A percentile compares a stretch with the other conserved stretches of the same genome.
Evolutionary conservation across 495 filamentous ascomycete species (phyloP).

Genomic region (Hypoxylon lienhwacheense): DNA sequence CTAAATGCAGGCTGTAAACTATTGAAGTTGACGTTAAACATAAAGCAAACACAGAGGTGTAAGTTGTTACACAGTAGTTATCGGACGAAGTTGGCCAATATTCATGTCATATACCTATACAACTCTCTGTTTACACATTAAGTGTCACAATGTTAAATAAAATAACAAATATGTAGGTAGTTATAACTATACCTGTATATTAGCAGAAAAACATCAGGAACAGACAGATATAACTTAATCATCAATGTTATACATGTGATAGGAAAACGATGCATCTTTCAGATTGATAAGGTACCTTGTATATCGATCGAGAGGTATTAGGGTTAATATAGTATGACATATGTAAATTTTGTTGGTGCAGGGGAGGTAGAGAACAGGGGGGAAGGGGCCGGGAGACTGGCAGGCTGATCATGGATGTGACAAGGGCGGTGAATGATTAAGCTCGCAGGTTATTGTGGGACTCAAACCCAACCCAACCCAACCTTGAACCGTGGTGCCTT

Average conservation of each 20-base stretch:
- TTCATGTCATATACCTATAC: no score
- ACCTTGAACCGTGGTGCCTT: constrained; percentile 31
- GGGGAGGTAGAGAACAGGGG: background rate
- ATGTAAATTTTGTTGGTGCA: background rate
- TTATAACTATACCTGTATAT: background rate
- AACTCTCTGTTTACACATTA: no score
- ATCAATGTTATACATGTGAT: no score
- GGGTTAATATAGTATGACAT: background rate
- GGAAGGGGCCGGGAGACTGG: background rate
- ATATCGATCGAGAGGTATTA: no score
- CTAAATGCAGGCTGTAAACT: no score
- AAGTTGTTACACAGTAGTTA: no score
- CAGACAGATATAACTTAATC: background rate
- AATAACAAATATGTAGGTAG: background rate
- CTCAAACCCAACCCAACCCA: background rate
- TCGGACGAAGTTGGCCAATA: no score
- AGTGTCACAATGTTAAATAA: background rate
- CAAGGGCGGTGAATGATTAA: constrained; percentile 32
- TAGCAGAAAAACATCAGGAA: background rate
- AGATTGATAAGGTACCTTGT: no score
- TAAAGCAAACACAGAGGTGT: no score
- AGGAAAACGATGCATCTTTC: no score
- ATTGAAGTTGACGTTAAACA: no score
- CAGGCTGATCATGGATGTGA: constrained; percentile 18
- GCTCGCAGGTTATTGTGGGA: background rate